Base-by-base conservation (phyloP, 495 filamentous ascomycete species). In the Xylaria grammica region DNA sequence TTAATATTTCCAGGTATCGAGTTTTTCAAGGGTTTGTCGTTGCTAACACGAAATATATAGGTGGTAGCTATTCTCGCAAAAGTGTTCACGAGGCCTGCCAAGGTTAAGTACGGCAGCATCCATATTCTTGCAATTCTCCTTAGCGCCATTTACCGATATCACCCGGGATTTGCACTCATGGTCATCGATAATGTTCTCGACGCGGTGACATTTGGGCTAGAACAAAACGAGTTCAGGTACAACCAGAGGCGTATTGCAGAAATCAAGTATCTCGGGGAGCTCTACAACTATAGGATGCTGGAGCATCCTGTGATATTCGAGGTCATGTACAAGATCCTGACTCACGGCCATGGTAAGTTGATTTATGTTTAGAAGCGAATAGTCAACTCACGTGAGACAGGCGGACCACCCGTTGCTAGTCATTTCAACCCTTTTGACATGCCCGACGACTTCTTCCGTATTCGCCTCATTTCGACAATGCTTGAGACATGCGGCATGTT, bases 281-380 rank as follows among this genome's bases (percentile, higher is more conserved):
- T 99, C 40, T 99, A 99, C 81, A 97, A 96, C 68, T 99, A 98
- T 77, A 89, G 95, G 60, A 93, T 97, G 89, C 86, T 99, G 53
- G 95, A 99, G 72, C 95, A 96, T 22, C 91, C 91, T 0, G 90
- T 98, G 13, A 91, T 99, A 36, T 98, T 99, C 68, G 94, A 99
- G 70, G 91, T 90, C 1, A 83, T 99, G 75, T 99, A 97, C 75
- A 91, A 91, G 67, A 92, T 99, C 65, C 84, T 97, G 71, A 94
- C 91, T 0, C 96, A 95, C 69, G 95, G 93, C 17, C 91, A 98
- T 73, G 85, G 86, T 87, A 77, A 74, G 86, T 74, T 29, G 40
- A 66, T 36, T 44, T 13, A 36, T 29, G 7, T 51, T 0, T 4
- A 9, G 19, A 30, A 38, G 29, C 27, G 40, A 44, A 27, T 24